Conservation (phyloP, 371 early-diverging fungal species). For the Mucor irregularis region DNA sequence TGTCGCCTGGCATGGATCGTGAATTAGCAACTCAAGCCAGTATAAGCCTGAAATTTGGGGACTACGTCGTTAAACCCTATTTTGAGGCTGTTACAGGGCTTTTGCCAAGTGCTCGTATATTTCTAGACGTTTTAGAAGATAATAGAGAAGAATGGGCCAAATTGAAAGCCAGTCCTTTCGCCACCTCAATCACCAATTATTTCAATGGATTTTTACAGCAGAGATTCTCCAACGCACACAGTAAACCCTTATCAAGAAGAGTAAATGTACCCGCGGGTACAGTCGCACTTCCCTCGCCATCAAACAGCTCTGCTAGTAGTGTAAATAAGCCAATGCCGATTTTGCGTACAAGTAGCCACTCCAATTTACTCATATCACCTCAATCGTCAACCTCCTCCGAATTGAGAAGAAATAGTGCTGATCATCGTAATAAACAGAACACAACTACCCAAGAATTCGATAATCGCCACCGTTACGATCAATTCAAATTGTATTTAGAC, state of each 20-base stretch:
- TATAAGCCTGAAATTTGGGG: constrained; percentile 81
- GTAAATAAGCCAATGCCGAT: constrained; percentile 13
- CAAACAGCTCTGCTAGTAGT: not conserved
- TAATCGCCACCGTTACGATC: no score
- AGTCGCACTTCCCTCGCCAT: constrained; percentile 30
- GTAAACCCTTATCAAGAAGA: constrained; percentile 26
- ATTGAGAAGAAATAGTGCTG: constrained; percentile 15
- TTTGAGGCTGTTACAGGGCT: constrained; percentile 74
- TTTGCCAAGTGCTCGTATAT: constrained; percentile 54
- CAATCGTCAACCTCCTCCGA: not conserved
- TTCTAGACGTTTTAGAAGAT: constrained; percentile 32
- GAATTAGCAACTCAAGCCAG: constrained; percentile 70
- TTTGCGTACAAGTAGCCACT: constrained; percentile 13
- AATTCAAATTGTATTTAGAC: not conserved
- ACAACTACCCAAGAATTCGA: no score
- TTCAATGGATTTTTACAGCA: not conserved
- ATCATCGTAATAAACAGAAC: not conserved
- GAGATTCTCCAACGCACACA: not conserved
- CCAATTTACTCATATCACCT: not conserved
- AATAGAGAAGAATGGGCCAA: constrained; percentile 45
- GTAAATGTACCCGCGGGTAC: constrained; percentile 54
- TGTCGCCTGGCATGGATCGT: constrained; percentile 90
- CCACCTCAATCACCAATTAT: constrained; percentile 19
- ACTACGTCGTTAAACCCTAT: constrained; percentile 78
- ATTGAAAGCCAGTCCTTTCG: constrained; percentile 21